A percentile compares a stretch with the other conserved stretches of the same genome.
These are phyloP conservation scores for Serendipita indica DNA, from an alignment of 768 basidiomycete species.

Conservation along the genomic window DNA sequence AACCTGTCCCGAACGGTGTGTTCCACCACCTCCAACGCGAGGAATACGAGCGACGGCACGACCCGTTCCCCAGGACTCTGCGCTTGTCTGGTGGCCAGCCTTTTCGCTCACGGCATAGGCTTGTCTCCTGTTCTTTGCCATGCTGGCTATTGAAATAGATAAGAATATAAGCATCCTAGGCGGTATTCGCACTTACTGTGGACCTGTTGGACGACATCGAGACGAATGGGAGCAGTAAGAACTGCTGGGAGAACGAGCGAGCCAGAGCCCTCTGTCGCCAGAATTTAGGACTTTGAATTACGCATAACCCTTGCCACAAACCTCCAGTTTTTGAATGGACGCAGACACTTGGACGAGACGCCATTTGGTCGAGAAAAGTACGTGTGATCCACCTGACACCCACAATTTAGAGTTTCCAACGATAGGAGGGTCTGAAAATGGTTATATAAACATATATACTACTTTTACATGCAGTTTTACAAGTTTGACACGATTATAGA, in stretches of 20 bases:
- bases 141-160: slow-evolving; percentile 54
- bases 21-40: slow-evolving; percentile 98
- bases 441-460: too few relatives aligned
- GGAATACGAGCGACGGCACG: slow-evolving; percentile 99
- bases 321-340: slow-evolving; percentile 67
- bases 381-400: not conserved
- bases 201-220: slow-evolving; percentile 95
- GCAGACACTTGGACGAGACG: slow-evolving; percentile 83
- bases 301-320: slow-evolving; percentile 21
- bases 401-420: too few relatives aligned
- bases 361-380: slow-evolving; percentile 35
- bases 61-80: slow-evolving; percentile 99
- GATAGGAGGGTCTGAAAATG: too few relatives aligned
- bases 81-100: slow-evolving; percentile 97
- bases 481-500: too few relatives aligned
- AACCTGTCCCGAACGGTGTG: slow-evolving; percentile 94
- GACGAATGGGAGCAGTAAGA: slow-evolving; percentile 92
- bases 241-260: slow-evolving; percentile 92
- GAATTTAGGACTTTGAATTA: not conserved
- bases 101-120: slow-evolving; percentile 93
- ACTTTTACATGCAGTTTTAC: too few relatives aligned
- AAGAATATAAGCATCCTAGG: not conserved
- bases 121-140: slow-evolving; percentile 96
- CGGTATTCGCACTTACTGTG: slow-evolving; percentile 98
- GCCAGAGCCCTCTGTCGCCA: slow-evolving; percentile 54